Conservation (phyloP, 257 asterid species). For the Plantago major region DNA sequence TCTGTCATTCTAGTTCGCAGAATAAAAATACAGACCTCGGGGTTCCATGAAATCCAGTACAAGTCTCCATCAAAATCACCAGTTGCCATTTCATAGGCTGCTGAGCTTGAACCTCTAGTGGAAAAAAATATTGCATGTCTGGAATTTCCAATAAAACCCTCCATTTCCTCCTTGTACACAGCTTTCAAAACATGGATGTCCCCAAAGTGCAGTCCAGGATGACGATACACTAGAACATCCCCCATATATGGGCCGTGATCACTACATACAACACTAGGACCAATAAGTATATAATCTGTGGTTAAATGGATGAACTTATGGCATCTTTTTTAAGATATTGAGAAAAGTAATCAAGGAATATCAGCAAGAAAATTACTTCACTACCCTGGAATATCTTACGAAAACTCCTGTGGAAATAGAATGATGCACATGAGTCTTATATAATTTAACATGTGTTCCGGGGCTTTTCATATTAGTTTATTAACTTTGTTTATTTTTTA, state of each 20-base stretch:
- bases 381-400: no score
- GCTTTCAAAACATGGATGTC: constrained; percentile 69
- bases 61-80: constrained; percentile 90
- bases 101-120: constrained; percentile 64
- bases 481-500: no score
- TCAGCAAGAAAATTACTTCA: no score
- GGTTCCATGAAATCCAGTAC: constrained; percentile 83
- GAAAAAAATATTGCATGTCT: constrained; percentile 85
- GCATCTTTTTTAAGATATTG: no score
- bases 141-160: constrained; percentile 68
- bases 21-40: constrained; percentile 47
- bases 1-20: no score
- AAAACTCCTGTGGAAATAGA: no score
- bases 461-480: no score
- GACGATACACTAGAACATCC: constrained; percentile 69
- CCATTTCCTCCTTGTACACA: constrained; percentile 53
- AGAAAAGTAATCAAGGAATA: no score
- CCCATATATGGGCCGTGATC: constrained; percentile 78
- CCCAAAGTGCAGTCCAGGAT: constrained; percentile 87
- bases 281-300: constrained; percentile 2
- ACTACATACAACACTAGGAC: constrained; percentile 33
- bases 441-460: no score
- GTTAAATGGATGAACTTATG: no score
- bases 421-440: no score
- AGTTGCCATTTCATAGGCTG: constrained; percentile 79